These are phyloP conservation scores for Sporothrix protearum DNA, from an alignment of 2,329 filamentous ascomycete species.

Conservation along the genomic window DNA sequence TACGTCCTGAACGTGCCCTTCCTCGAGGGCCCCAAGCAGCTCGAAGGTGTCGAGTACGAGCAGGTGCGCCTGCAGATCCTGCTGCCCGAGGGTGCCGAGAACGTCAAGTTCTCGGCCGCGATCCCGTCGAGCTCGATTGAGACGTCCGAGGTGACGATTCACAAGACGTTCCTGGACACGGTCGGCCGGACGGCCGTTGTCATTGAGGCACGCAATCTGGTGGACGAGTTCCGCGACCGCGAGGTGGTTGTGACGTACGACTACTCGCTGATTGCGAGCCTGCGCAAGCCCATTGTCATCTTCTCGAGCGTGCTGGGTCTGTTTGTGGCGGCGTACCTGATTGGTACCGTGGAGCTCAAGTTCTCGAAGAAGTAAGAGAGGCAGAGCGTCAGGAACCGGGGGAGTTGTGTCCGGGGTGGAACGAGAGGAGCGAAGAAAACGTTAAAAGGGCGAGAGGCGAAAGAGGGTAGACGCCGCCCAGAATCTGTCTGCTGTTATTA, in stretches of 20 bases:
- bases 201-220: slow-evolving; percentile 78
- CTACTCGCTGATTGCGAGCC: slow-evolving; percentile 66
- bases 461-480: background rate
- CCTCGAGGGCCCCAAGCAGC: slow-evolving; percentile 82
- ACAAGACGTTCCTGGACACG: slow-evolving; percentile 92
- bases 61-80: slow-evolving; percentile 76
- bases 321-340: slow-evolving; percentile 68
- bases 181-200: slow-evolving; percentile 78
- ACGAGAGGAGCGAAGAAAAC: background rate
- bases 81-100: slow-evolving; percentile 84
- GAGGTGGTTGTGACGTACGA: slow-evolving; percentile 86
- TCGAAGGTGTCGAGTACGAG: slow-evolving; percentile 82
- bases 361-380: slow-evolving; percentile 49
- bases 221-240: slow-evolving; percentile 83
- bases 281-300: slow-evolving; percentile 84
- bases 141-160: slow-evolving; percentile 56
- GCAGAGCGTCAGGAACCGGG: background rate
- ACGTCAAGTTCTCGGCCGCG: slow-evolving; percentile 71
- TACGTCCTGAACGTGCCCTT: slow-evolving; percentile 89
- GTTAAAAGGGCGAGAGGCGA: background rate
- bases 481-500: slow-evolving; percentile 11
- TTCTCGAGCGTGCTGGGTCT: slow-evolving; percentile 69
- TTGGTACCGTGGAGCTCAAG: slow-evolving; percentile 77
- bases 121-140: slow-evolving; percentile 63
- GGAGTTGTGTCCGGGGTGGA: too few species aligned